Evolutionary conservation across 169 alveolate species (phyloP).

Genomic region (Cryptosporidium sp.): DNA sequence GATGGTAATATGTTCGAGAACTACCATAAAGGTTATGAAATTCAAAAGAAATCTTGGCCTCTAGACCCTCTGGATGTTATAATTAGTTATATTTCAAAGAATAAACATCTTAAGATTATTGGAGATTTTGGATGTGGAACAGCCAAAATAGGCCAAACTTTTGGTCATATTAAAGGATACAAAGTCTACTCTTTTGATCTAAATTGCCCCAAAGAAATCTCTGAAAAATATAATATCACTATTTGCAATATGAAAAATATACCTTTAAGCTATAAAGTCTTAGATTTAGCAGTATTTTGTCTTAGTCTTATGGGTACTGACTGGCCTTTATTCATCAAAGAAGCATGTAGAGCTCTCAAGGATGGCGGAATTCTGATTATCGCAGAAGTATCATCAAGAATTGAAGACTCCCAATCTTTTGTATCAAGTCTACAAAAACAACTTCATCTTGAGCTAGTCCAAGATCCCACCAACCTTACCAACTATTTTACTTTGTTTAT

Average conservation of each 20-base stretch:
- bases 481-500: slow-evolving; percentile 42
- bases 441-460: slow-evolving; percentile 21
- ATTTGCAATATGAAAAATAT: slow-evolving; percentile 85
- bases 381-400: slow-evolving; percentile 63
- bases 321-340: slow-evolving; percentile 86
- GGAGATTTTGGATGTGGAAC: slow-evolving; percentile 85
- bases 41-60: slow-evolving; percentile 81
- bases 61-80: slow-evolving; percentile 77
- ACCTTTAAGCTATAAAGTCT: slow-evolving; percentile 77
- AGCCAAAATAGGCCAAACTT: slow-evolving; percentile 76
- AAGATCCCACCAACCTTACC: slow-evolving; percentile 20
- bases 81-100: slow-evolving; percentile 70
- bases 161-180: slow-evolving; percentile 65
- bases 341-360: slow-evolving; percentile 81
- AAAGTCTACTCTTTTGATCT: slow-evolving; percentile 83
- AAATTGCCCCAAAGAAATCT: slow-evolving; percentile 70
- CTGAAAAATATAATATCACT: slow-evolving; percentile 79
- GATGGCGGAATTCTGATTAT: slow-evolving; percentile 17
- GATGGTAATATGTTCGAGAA: slow-evolving; percentile 78
- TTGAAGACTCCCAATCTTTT: not conserved
- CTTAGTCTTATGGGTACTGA: slow-evolving; percentile 88
- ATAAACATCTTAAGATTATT: slow-evolving; percentile 40
- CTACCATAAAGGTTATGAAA: slow-evolving; percentile 81
- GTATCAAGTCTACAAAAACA: not conserved
- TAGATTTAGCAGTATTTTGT: slow-evolving; percentile 85